A percentile compares a stretch with the other conserved stretches of the same genome.
phyloP scores from a whole-genome alignment of 306 rosid genomes.

The Hippophae tibetana region DNA sequence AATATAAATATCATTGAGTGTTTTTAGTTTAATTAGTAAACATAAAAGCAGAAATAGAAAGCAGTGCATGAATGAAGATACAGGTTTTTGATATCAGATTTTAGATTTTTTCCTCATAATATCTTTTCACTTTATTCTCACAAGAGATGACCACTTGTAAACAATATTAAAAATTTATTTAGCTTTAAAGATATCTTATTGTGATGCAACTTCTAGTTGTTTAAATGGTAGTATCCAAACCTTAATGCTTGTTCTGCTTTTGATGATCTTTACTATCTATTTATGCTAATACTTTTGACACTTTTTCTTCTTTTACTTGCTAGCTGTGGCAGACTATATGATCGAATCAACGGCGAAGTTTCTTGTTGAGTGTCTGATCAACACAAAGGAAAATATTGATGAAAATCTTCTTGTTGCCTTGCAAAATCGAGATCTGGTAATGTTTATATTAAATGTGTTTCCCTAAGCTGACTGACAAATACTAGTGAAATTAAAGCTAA shows the following conservation, averaged over 20 bases:
- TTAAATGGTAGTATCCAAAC: neutral
- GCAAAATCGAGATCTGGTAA: slow-evolving; percentile 22
- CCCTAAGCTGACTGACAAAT: neutral
- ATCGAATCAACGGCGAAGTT: slow-evolving; percentile 46
- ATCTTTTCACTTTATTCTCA: too few species aligned
- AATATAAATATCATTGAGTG: too few species aligned
- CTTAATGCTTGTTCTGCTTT: neutral
- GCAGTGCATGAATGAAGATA: too few species aligned
- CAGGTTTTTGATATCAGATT: too few species aligned
- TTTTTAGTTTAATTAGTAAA: too few species aligned
- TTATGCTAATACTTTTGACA: slow-evolving; percentile 2
- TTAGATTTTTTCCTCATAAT: too few species aligned
- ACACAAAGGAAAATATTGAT: slow-evolving; percentile 67
- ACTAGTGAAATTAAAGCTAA: slow-evolving; percentile 1
- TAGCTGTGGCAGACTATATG: slow-evolving; percentile 27
- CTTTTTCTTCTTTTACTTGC: slow-evolving; percentile 1
- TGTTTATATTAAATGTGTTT: neutral
- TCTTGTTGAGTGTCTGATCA: slow-evolving; percentile 50
- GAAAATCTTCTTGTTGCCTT: slow-evolving; percentile 49
- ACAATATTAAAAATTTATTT: too few species aligned
- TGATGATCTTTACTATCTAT: slow-evolving; percentile 3
- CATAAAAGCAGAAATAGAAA: too few species aligned
- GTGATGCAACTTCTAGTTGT: neutral
- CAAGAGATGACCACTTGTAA: too few species aligned
- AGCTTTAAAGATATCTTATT: slow-evolving; percentile 4